Evolutionary conservation across 129 eudicot genomes (phyloP).

Genomic region (Artemisia argyi): DNA sequence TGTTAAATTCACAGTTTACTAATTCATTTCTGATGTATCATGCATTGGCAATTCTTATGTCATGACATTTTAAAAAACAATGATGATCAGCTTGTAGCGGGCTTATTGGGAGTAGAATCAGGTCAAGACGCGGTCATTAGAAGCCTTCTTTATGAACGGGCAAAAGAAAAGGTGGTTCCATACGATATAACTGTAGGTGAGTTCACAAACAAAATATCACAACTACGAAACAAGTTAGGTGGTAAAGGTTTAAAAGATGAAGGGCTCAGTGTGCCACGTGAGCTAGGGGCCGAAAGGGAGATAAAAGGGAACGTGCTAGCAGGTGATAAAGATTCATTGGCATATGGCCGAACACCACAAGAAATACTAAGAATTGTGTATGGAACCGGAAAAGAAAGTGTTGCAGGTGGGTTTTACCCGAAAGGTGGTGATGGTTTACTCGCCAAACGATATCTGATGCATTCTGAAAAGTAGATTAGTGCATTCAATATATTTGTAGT

Average conservation of each 20-base stretch:
- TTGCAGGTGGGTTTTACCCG: constrained; percentile 37
- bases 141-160: constrained; percentile 28
- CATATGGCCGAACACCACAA: constrained; percentile 32
- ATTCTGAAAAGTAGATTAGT: not conserved
- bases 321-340: constrained; percentile 41
- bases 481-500: no score
- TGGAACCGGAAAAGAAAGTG: constrained; percentile 26
- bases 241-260: constrained; percentile 51
- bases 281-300: constrained; percentile 51
- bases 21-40: not conserved
- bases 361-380: constrained; percentile 39
- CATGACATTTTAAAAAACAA: not conserved
- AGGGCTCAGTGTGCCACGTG: constrained; percentile 49
- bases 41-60: not conserved
- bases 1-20: not conserved
- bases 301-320: constrained; percentile 47
- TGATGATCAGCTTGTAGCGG: constrained; percentile 30
- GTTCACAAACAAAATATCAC: constrained; percentile 60
- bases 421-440: constrained; percentile 26
- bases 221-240: constrained; percentile 64
- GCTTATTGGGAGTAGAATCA: constrained; percentile 38
- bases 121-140: constrained; percentile 38
- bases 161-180: constrained; percentile 28
- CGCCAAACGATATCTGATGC: constrained; percentile 13
- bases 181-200: constrained; percentile 39